A percentile compares a stretch with the other conserved stretches of the same genome.
Evolutionary conservation across 192 early-diverging fungal genomes (phyloP).

Genomic region (Backusella tuberculispora): DNA sequence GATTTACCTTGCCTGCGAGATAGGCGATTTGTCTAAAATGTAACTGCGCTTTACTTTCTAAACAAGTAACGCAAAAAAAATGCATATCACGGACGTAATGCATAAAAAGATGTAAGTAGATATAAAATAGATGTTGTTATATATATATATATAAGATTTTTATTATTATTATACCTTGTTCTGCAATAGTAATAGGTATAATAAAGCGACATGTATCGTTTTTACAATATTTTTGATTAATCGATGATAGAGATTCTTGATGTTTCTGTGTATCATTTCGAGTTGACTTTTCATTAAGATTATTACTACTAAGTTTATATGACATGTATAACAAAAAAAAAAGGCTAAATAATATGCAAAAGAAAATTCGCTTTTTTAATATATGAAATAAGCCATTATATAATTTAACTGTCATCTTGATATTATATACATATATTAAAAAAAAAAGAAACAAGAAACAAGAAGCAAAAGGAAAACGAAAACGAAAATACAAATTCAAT

Average conservation of each 20-base stretch:
- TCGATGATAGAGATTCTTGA: not conserved
- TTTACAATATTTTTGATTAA: conserved; percentile 36
- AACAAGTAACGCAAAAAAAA: not conserved
- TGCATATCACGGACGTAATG: too few species aligned
- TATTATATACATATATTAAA: not conserved
- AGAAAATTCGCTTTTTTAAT: not conserved
- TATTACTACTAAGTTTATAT: not conserved
- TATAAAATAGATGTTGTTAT: not conserved
- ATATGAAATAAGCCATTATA: not conserved
- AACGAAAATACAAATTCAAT: not conserved
- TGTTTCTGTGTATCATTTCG: conserved; percentile 1
- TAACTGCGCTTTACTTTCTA: conserved; percentile 48
- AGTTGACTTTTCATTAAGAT: not conserved
- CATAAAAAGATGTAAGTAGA: not conserved
- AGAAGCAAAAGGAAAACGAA: not conserved
- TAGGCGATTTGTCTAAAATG: conserved; percentile 45
- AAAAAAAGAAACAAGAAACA: not conserved
- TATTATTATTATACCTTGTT: conserved; percentile 34
- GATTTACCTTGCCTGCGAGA: conserved; percentile 32
- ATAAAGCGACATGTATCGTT: conserved; percentile 36
- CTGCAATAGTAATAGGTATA: conserved; percentile 39
- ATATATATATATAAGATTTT: not conserved
- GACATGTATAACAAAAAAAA: not conserved
- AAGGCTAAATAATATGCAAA: not conserved
- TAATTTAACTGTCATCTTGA: not conserved